Conservation (phyloP, 106 monocot species). For the Dendrobium nobile region DNA sequence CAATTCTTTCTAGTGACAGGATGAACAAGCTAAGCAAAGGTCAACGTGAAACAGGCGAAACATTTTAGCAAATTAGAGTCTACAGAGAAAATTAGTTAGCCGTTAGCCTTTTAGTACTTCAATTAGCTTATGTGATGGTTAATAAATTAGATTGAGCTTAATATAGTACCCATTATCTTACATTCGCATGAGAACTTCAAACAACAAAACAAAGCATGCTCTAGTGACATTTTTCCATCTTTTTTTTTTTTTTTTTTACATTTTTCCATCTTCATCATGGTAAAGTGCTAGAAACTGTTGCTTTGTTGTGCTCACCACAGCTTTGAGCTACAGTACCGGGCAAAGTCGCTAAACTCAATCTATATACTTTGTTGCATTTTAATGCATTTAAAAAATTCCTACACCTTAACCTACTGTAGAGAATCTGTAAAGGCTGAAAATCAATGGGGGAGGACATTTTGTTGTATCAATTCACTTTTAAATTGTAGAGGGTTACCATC, state of each 20-base stretch:
- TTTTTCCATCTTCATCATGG: not conserved
- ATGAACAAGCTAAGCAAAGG: not conserved
- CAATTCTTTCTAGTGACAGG: not conserved
- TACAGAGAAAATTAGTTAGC: not conserved
- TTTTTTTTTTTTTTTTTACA: not conserved
- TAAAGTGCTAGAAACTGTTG: not conserved
- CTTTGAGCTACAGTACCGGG: no score
- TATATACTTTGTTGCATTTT: no score
- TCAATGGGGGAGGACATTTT: no score
- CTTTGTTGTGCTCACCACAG: not conserved
- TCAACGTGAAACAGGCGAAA: not conserved
- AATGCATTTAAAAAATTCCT: no score
- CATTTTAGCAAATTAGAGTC: not conserved
- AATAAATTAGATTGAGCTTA: not conserved
- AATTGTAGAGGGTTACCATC: no score
- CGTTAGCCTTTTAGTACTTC: not conserved
- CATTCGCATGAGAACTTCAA: not conserved
- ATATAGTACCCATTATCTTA: not conserved
- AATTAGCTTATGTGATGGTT: constrained; percentile 1
- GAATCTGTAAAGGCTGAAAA: no score
- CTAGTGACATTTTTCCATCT: not conserved
- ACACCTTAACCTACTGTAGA: no score
- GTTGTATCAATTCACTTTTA: no score
- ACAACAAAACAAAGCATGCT: not conserved
- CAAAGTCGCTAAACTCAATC: no score